phyloP scores from a whole-genome alignment of 2,329 filamentous ascomycete species.

The Fusarium chuoi region DNA sequence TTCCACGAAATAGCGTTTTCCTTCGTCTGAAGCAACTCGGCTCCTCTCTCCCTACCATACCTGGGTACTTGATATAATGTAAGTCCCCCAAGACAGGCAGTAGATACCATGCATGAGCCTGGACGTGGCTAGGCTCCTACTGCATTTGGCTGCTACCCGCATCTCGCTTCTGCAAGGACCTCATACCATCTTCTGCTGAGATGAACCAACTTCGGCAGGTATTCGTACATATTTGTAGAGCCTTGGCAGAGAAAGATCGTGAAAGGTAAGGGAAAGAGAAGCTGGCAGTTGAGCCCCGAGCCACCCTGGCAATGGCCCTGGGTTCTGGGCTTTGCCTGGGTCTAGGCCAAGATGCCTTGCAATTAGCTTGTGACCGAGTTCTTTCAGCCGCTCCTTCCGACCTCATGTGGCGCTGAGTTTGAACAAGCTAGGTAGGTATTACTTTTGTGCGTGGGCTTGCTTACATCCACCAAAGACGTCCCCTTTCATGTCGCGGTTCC shows the following conservation, averaged over 20 bases:
- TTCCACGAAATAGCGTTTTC: not conserved
- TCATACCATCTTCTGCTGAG: not conserved
- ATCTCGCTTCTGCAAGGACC: not conserved
- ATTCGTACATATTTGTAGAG: not conserved
- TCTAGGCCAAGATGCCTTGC: conserved; percentile 8
- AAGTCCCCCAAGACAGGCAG: not conserved
- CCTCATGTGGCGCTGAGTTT: conserved; percentile 10
- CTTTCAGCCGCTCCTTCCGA: conserved; percentile 25
- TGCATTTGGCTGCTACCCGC: not conserved
- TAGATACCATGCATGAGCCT: not conserved
- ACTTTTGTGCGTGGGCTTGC: not conserved
- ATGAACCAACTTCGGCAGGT: not conserved
- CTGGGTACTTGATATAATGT: not conserved
- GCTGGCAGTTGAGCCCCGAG: not conserved
- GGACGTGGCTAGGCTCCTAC: conserved; percentile 9
- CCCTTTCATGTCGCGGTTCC: conserved; percentile 8
- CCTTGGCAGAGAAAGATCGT: not conserved
- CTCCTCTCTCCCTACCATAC: not conserved
- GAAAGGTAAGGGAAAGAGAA: not conserved
- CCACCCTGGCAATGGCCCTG: conserved; percentile 1
- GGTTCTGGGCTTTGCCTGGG: not conserved
- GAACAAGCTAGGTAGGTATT: not conserved
- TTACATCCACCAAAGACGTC: conserved; percentile 1
- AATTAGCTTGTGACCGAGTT: conserved; percentile 19
- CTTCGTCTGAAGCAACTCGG: not conserved